Evolutionary conservation across 2,329 filamentous ascomycete species (phyloP), one percentile per base, ranked within the genome.

Genomic region (Helotiales sp.): DNA sequence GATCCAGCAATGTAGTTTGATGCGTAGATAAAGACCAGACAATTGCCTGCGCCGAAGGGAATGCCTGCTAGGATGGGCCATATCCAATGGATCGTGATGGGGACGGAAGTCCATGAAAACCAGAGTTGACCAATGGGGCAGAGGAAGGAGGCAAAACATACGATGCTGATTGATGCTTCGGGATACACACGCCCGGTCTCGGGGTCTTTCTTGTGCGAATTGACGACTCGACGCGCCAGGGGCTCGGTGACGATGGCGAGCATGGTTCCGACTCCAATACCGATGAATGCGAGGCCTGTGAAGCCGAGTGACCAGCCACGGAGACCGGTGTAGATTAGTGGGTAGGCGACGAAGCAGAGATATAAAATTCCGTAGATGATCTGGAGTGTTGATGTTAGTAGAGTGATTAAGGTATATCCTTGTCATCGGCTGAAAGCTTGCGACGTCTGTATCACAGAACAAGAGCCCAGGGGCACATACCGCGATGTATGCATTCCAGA

Each of bases 321-420:
- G 66, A 87, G 80, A 7, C 86, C 77, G 11, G 84, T 83, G 79
- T 96, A 97, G 66, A 97, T 91, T 67, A 96, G 91, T 0, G 93
- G 93, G 77, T 96, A 96, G 13, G 92, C 93, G 17, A 96, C 90
- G 80, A 97, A 97, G 79, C 93, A 96, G 34, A 97, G 87, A 75
- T 96, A 96, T 1, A 97, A 83, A 47, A 97, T 93, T 20, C 89
- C 92, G 77, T 97, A 97, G 40, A 97, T 87, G 45, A 97, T 82
- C 73, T 75, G 30, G 20, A 52, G 15, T 20, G 32, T 54, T 4
- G 11, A 43, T 30, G 34, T 63, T 32, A 66, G 24, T 6, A 52
- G 11, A 7, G 30, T 22, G 22, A n/a, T 22, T 28, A 37, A 45
- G 20, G 24, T 24, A 34, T 8, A 22, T 57, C 15, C 61, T 63